Conservation (phyloP, 768 basidiomycete species). For the Lepiota brunneoincarnata region DNA sequence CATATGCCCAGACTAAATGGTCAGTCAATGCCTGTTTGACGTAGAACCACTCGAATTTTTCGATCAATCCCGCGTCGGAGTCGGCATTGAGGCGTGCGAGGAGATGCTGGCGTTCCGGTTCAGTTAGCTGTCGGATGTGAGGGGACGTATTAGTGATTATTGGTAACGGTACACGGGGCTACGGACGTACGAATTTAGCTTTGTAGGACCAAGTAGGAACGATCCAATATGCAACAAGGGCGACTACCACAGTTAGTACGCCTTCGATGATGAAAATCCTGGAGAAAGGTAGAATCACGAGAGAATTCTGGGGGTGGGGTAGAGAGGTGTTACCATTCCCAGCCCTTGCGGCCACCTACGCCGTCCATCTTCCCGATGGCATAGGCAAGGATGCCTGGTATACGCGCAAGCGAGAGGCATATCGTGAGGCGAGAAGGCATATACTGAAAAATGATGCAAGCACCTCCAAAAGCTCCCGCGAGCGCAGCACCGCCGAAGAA, state of each 20-base stretch:
- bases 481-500: slow-evolving; percentile 62
- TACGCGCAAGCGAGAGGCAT: no score
- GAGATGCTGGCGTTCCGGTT: slow-evolving; percentile 47
- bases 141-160: slow-evolving; percentile 21
- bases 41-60: slow-evolving; percentile 56
- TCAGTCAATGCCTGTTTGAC: slow-evolving; percentile 56
- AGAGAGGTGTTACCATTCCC: slow-evolving; percentile 45
- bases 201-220: slow-evolving; percentile 60
- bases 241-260: slow-evolving; percentile 45
- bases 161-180: not conserved
- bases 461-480: slow-evolving; percentile 63
- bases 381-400: slow-evolving; percentile 53
- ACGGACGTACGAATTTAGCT: slow-evolving; percentile 47
- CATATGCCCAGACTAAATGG: slow-evolving; percentile 60
- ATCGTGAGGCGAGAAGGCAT: not conserved
- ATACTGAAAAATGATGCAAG: slow-evolving; percentile 3
- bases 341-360: slow-evolving; percentile 55
- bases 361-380: slow-evolving; percentile 60
- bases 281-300: not conserved
- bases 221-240: slow-evolving; percentile 47
- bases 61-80: slow-evolving; percentile 50
- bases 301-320: no score
- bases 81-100: slow-evolving; percentile 48
- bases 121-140: slow-evolving; percentile 45
- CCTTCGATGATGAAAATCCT: slow-evolving; percentile 65